These are phyloP conservation scores for Backusella westeae DNA, from an alignment of 192 early-diverging fungal species.

Conservation along the genomic window DNA sequence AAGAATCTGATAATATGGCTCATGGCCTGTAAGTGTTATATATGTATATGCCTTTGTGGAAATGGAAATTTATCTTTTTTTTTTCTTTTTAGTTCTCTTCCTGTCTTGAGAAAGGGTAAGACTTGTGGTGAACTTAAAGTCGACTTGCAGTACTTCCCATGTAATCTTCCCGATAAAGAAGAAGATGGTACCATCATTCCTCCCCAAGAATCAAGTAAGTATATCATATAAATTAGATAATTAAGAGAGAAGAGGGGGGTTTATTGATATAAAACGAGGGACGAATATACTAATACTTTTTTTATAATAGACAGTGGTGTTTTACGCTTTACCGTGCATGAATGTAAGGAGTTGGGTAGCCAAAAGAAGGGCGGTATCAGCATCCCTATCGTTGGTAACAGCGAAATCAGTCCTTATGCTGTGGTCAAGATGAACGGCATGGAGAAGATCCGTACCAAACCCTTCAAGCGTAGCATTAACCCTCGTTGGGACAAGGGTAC, in stretches of 20 bases:
- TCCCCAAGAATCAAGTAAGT: constrained; percentile 49
- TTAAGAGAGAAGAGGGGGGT: neutral
- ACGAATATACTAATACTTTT: neutral
- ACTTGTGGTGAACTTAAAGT: constrained; percentile 44
- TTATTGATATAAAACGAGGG: neutral
- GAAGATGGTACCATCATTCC: constrained; percentile 44
- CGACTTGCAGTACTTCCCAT: constrained; percentile 39
- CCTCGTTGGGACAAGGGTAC: constrained; percentile 78
- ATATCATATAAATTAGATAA: neutral
- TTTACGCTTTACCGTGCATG: constrained; percentile 63
- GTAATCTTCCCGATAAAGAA: constrained; percentile 33
- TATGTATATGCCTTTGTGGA: neutral
- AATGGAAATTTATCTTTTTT: neutral
- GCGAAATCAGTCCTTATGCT: constrained; percentile 47
- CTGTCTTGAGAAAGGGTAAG: constrained; percentile 35
- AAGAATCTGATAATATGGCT: constrained; percentile 38
- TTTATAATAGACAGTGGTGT: constrained; percentile 57
- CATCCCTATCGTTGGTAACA: constrained; percentile 34
- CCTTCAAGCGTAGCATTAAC: constrained; percentile 69
- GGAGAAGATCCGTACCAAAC: constrained; percentile 53
- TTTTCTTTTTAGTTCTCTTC: constrained; percentile 23
- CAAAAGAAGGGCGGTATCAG: constrained; percentile 29
- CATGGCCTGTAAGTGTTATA: constrained; percentile 43
- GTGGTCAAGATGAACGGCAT: constrained; percentile 56
- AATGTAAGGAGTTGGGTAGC: constrained; percentile 65